Conservation (phyloP, 225 moss, liverwort and hornwort genomes). For the Climacium dendroides region DNA sequence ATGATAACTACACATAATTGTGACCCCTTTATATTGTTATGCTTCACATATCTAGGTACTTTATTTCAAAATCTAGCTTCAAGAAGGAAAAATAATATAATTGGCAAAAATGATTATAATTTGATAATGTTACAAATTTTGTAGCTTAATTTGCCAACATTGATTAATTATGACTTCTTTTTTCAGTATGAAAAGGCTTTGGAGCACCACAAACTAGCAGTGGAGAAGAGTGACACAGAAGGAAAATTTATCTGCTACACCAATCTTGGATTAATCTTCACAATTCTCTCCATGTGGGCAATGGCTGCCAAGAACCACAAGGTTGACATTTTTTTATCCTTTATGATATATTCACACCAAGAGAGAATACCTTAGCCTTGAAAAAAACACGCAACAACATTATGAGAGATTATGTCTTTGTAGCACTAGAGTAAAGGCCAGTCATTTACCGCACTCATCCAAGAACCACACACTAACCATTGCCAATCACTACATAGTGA, state of each 20-base stretch:
- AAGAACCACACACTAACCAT: too few relatives aligned
- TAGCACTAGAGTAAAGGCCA: too few relatives aligned
- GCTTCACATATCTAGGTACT: background rate
- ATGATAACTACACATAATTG: rapidly evolving
- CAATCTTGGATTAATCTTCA: conserved; percentile 61
- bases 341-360: too few relatives aligned
- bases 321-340: background rate
- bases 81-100: background rate
- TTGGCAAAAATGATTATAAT: background rate
- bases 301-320: conserved; percentile 68
- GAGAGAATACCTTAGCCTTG: too few relatives aligned
- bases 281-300: conserved; percentile 78
- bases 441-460: too few relatives aligned
- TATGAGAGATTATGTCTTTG: background rate
- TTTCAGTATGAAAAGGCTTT: conserved; percentile 68
- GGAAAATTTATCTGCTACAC: conserved; percentile 56
- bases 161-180: background rate
- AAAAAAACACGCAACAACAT: too few relatives aligned
- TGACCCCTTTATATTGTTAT: too few relatives aligned
- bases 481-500: too few relatives aligned
- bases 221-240: conserved; percentile 43
- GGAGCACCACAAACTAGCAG: conserved; percentile 49
- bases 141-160: background rate
- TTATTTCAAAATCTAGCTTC: background rate
- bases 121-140: background rate